These are phyloP conservation scores for Corinectria fuckeliana DNA, from an alignment of 2,329 filamentous ascomycete species.

Conservation along the genomic window DNA sequence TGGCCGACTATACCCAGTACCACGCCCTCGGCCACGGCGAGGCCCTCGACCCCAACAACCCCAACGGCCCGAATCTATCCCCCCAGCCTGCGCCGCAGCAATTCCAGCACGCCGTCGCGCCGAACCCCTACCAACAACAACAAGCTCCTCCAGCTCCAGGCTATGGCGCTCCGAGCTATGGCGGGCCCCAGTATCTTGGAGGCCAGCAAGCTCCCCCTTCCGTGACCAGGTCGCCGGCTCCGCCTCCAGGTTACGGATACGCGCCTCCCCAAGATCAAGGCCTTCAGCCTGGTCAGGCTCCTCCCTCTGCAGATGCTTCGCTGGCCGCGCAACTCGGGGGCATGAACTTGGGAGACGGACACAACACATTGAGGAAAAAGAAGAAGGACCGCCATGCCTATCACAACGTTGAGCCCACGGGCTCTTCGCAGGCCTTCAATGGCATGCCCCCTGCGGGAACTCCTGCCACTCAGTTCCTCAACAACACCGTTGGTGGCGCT, in stretches of 20 bases:
- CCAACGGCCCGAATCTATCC: conserved; percentile 60
- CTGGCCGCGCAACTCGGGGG: conserved; percentile 79
- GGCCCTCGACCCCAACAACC: no score
- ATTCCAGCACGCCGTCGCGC: conserved; percentile 62
- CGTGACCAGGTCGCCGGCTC: conserved; percentile 35
- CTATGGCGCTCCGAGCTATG: conserved; percentile 49
- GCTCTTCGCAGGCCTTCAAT: conserved; percentile 73
- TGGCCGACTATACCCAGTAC: conserved; percentile 64
- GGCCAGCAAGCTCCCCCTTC: conserved; percentile 40
- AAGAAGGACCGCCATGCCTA: conserved; percentile 97
- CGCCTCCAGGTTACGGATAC: conserved; percentile 38
- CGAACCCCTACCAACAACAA: conserved; percentile 63
- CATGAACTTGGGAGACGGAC: conserved; percentile 67
- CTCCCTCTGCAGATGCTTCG: conserved; percentile 52
- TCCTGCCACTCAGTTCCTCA: conserved; percentile 52
- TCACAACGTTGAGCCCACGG: conserved; percentile 79
- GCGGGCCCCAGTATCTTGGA: conserved; percentile 50
- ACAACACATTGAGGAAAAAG: conserved; percentile 67
- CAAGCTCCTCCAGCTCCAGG: conserved; percentile 34
- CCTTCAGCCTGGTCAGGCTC: conserved; percentile 36
- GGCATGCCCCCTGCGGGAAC: conserved; percentile 67
- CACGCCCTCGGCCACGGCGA: conserved; percentile 64
- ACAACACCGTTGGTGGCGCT: conserved; percentile 37
- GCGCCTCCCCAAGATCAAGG: conserved; percentile 36
- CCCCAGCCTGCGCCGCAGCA: conserved; percentile 59